Conservation (phyloP, 257 asterid species). For the Petunia axillaris region DNA sequence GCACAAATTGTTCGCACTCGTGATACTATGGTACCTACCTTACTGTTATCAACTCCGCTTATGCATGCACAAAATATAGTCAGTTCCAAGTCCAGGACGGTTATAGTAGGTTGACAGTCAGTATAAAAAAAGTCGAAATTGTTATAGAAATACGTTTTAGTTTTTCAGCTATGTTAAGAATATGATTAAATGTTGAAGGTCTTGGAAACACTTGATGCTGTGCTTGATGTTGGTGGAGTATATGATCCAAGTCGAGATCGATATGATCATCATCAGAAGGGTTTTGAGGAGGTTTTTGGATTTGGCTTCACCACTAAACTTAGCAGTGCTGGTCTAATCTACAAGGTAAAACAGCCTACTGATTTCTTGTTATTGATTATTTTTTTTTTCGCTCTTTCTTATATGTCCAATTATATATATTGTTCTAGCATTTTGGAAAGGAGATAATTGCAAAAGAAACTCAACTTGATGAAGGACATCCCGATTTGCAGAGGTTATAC, state of each 20-base stretch:
- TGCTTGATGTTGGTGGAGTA: slow-evolving; percentile 91
- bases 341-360: slow-evolving; percentile 54
- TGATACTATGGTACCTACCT: slow-evolving; percentile 61
- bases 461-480: slow-evolving; percentile 71
- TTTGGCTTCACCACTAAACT: slow-evolving; percentile 54
- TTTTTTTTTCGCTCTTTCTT: not conserved
- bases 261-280: no score
- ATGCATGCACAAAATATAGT: not conserved
- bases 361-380: not conserved
- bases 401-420: not conserved
- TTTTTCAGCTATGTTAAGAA: no score
- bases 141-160: slow-evolving; percentile 55
- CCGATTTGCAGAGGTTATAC: slow-evolving; percentile 76
- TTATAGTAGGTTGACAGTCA: not conserved
- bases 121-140: slow-evolving; percentile 40
- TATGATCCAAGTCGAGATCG: slow-evolving; percentile 51
- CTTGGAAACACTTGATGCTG: slow-evolving; percentile 82
- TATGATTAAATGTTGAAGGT: slow-evolving; percentile 43
- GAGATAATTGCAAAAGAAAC: slow-evolving; percentile 92
- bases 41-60: not conserved
- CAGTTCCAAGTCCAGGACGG: no score
- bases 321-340: slow-evolving; percentile 95
- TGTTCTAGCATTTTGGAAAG: slow-evolving; percentile 79
- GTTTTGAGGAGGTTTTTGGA: no score
- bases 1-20: slow-evolving; percentile 86